A percentile compares a stretch with the other conserved stretches of the same genome.
These are phyloP conservation scores for Cucurbitaria berberidis DNA, from an alignment of 2,329 filamentous ascomycete species.

Conservation along the genomic window DNA sequence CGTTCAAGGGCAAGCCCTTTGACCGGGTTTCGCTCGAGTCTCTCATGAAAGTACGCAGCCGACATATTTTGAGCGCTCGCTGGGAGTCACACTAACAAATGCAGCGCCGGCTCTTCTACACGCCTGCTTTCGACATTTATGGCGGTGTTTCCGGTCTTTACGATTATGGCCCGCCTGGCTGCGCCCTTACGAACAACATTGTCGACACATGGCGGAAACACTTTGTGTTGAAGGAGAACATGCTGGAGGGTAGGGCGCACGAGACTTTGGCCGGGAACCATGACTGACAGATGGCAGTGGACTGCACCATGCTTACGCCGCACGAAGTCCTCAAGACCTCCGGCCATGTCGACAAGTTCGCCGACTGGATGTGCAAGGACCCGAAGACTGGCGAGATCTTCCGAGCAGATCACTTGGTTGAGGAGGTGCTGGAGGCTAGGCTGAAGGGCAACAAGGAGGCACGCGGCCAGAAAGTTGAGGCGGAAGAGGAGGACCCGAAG, in stretches of 20 bases:
- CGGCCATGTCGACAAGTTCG: conserved; percentile 97
- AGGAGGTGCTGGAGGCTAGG: conserved; percentile 86
- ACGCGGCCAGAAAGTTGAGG: conserved; percentile 77
- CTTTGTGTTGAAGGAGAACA: conserved; percentile 91
- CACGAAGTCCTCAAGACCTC: conserved; percentile 89
- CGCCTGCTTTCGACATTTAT: conserved; percentile 94
- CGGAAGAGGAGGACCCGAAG: conserved; percentile 78
- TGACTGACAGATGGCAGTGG: conserved; percentile 58
- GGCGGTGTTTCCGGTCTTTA: conserved; percentile 87
- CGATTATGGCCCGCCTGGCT: conserved; percentile 91
- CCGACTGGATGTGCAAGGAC: conserved; percentile 99
- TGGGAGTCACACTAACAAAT: conserved; percentile 32
- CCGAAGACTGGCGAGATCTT: conserved; percentile 97
- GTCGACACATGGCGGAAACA: conserved; percentile 91
- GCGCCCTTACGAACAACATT: conserved; percentile 84
- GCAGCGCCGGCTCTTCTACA: conserved; percentile 73
- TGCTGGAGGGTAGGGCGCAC: conserved; percentile 69
- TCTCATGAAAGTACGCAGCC: conserved; percentile 75
- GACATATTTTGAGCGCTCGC: conserved; percentile 42
- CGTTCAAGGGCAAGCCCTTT: conserved; percentile 81
- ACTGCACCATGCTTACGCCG: conserved; percentile 92
- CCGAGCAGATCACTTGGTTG: conserved; percentile 93
- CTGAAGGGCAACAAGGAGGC: conserved; percentile 93
- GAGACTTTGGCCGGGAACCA: conserved; percentile 8
- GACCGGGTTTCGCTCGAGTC: conserved; percentile 82